These are phyloP conservation scores for Fusarium illudens DNA, from an alignment of 2,329 filamentous ascomycete species.

Conservation along the genomic window DNA sequence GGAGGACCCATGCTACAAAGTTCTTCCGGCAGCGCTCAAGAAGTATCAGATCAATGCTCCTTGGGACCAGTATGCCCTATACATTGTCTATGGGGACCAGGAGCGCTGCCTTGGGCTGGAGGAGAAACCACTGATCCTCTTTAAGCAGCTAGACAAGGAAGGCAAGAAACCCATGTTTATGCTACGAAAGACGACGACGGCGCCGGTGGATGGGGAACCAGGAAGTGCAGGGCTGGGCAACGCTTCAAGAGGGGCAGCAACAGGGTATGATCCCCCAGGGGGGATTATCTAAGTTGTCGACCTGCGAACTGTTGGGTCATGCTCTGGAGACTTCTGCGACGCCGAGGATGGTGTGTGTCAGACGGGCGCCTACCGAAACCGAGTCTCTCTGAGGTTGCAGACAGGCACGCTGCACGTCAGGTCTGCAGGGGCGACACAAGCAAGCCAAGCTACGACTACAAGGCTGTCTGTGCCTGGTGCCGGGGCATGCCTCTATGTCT, in stretches of 20 bases:
- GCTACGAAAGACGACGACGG: conserved; percentile 75
- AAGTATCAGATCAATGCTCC: conserved; percentile 99
- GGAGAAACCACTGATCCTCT: conserved; percentile 92
- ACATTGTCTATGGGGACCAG: conserved; percentile 99
- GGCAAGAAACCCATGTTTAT: conserved; percentile 99
- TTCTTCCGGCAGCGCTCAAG: conserved; percentile 91
- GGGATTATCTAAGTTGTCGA: conserved; percentile 62
- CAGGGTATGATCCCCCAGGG: conserved; percentile 65
- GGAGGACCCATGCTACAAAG: conserved; percentile 97
- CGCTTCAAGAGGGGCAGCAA: conserved; percentile 54
- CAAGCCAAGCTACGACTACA: conserved; percentile 16
- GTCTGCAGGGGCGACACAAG: conserved; percentile 18
- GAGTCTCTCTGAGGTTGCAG: conserved; percentile 14
- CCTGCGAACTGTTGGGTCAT: conserved; percentile 1
- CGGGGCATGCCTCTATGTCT: conserved; percentile 20
- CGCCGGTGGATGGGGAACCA: conserved; percentile 60
- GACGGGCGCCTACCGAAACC: conserved; percentile 37
- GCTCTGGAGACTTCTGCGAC: conserved; percentile 6
- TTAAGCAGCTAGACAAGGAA: conserved; percentile 97
- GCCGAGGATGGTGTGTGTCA: not conserved
- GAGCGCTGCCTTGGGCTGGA: conserved; percentile 91
- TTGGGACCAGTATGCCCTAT: conserved; percentile 96
- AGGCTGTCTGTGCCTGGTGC: conserved; percentile 26
- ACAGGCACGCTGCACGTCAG: conserved; percentile 29
- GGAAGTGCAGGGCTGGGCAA: conserved; percentile 63